Conservation (phyloP, 192 early-diverging fungal species). For the Podila epicladia region DNA sequence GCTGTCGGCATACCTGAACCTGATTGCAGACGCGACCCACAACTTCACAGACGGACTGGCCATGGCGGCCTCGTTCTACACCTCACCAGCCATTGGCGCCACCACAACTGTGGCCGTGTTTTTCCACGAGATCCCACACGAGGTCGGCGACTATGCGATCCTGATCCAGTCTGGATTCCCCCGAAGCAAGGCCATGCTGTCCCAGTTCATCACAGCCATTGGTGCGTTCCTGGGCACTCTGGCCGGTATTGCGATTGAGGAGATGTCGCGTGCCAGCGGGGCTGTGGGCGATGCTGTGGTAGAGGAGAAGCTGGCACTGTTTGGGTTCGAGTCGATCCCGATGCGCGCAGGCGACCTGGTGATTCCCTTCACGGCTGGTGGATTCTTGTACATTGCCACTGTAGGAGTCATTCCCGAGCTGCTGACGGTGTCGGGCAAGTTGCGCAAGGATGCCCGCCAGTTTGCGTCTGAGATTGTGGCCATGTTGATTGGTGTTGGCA, state of each 20-base stretch:
- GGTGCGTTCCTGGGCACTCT: slow-evolving; percentile 84
- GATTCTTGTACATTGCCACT: slow-evolving; percentile 88
- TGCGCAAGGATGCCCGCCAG: slow-evolving; percentile 60
- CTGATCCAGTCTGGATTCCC: slow-evolving; percentile 85
- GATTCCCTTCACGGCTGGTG: slow-evolving; percentile 89
- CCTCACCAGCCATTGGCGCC: slow-evolving; percentile 82
- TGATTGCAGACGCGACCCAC: slow-evolving; percentile 87
- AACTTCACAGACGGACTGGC: slow-evolving; percentile 89
- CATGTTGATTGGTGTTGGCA: slow-evolving; percentile 77
- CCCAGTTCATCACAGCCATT: slow-evolving; percentile 84
- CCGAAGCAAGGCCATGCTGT: slow-evolving; percentile 74
- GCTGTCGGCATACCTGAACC: slow-evolving; percentile 80
- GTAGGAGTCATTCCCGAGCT: slow-evolving; percentile 88
- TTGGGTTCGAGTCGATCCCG: slow-evolving; percentile 65
- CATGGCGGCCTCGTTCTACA: slow-evolving; percentile 85
- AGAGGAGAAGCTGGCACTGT: slow-evolving; percentile 12
- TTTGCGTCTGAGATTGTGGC: slow-evolving; percentile 69
- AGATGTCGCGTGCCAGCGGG: slow-evolving; percentile 41
- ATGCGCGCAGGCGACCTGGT: slow-evolving; percentile 79
- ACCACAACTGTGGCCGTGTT: slow-evolving; percentile 88
- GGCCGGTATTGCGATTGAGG: slow-evolving; percentile 81
- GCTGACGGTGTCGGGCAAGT: slow-evolving; percentile 68
- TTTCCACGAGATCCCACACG: slow-evolving; percentile 92
- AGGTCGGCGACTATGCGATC: slow-evolving; percentile 91
- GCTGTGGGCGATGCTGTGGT: background rate